Base-by-base conservation (phyloP, 2,329 filamentous ascomycete species). In the Xylariales sp. region DNA sequence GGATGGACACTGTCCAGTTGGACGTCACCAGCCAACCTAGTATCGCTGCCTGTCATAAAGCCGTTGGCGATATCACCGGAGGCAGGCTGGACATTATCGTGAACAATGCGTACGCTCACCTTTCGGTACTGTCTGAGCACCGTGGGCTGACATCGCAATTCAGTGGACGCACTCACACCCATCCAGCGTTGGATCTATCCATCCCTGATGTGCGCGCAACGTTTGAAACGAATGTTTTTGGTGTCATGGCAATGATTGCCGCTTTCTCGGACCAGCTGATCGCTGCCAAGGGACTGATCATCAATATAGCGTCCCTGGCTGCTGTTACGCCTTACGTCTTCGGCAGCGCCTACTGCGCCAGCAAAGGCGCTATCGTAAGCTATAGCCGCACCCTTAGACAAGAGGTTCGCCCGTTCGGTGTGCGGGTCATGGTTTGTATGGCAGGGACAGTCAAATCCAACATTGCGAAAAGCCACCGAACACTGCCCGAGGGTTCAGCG, bases 11-110 rank as follows among this genome's bases (percentile, higher is more conserved):
- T 12, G 48, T 80, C 7, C 52, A 63, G 22, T 68, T 80, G 9
- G 76, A 80, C 42, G 76, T 80, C 21, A 78, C 74, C 20, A 63
- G 68, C 15, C 52, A 61, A 14, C 63, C 68, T 18, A 78, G 73
- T 48, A 74, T 80, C 54, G 64, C 62, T 14, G 55, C 57, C 31
- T 74, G 71, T 51, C 70, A 68, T 42, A 61, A 61, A 3, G 63
- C 71, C 38, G 70, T 79, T 10, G 51, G 60, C 9, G 54, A 64
- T 10, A 57, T 78, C 34, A 78, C 73, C 2, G 66, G 66, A 7
- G 75, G 75, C 11, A 70, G 61, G 34, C 68, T 80, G 4, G 76
- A 80, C 48, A 69, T 80, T 33, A 71, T 80, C 14, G 67, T 80
- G 36, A 80, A 80, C 59, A 80, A 80, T 46, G 76, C 76, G 73